Conservation (phyloP, 2,329 filamentous ascomycete species). For the Cordyceps tenuipes region DNA sequence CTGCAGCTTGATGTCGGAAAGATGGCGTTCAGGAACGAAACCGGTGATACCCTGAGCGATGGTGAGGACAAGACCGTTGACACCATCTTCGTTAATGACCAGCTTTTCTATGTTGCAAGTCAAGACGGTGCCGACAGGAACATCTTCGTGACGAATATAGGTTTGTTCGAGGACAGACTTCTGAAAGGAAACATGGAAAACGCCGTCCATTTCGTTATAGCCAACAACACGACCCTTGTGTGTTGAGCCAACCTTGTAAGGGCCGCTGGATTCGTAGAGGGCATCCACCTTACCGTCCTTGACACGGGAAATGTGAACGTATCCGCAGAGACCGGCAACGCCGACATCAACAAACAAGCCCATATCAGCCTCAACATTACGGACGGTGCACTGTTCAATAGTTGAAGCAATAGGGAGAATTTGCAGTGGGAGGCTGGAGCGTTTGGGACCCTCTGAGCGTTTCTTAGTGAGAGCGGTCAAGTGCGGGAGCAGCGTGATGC, state of each 20-base stretch:
- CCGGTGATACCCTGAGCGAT: constrained; percentile 81
- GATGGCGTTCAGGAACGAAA: constrained; percentile 79
- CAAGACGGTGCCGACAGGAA: constrained; percentile 71
- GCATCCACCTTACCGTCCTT: constrained; percentile 84
- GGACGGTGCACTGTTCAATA: constrained; percentile 69
- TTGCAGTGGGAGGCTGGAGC: constrained; percentile 44
- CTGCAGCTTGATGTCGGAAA: constrained; percentile 79
- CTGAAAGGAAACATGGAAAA: constrained; percentile 81
- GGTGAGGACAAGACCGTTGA: constrained; percentile 73
- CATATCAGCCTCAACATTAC: constrained; percentile 68
- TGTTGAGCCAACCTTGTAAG: constrained; percentile 67
- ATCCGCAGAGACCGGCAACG: constrained; percentile 59
- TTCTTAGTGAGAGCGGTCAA: constrained; percentile 55
- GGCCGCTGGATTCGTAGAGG: constrained; percentile 66
- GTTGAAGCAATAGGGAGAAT: constrained; percentile 63
- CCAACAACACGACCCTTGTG: constrained; percentile 78
- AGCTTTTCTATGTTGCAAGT: constrained; percentile 80
- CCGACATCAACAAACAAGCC: constrained; percentile 74
- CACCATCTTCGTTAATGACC: constrained; percentile 66
- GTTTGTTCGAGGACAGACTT: constrained; percentile 74
- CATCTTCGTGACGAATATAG: constrained; percentile 86
- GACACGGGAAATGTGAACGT: constrained; percentile 89
- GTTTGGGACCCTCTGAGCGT: constrained; percentile 24
- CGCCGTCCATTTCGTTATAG: constrained; percentile 78
- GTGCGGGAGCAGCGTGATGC: constrained; percentile 83